phyloP scores from a whole-genome alignment of 192 early-diverging fungal species.

The Ramicandelaber brevisporus region DNA sequence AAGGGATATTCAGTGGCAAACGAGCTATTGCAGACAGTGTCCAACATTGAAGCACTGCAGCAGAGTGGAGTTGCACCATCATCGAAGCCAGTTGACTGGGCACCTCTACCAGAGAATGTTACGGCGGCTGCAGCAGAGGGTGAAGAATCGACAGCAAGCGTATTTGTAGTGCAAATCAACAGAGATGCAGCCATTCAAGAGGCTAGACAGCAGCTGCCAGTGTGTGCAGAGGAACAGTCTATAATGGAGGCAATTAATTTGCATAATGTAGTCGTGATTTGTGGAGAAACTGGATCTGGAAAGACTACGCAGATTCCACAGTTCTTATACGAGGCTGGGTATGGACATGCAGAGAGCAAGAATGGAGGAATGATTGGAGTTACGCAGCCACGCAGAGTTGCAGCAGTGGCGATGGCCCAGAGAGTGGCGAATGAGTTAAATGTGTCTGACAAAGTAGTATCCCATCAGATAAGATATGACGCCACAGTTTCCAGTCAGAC shows the following conservation, averaged over 20 bases:
- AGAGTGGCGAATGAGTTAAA: conserved; percentile 84
- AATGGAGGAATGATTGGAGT: conserved; percentile 88
- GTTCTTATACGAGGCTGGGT: conserved; percentile 96
- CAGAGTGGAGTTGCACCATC: not conserved
- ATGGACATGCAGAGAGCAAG: conserved; percentile 47
- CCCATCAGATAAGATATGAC: conserved; percentile 74
- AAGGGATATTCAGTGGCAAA: conserved; percentile 11
- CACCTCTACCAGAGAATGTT: not conserved
- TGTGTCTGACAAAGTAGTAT: conserved; percentile 10
- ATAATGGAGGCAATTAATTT: conserved; percentile 89
- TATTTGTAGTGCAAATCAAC: conserved; percentile 50
- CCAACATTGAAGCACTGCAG: conserved; percentile 4
- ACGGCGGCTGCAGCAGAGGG: not conserved
- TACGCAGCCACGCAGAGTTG: conserved; percentile 93
- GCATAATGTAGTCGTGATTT: conserved; percentile 76
- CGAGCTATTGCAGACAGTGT: conserved; percentile 10
- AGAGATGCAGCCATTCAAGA: conserved; percentile 47
- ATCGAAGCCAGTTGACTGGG: not conserved
- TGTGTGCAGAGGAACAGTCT: conserved; percentile 80
- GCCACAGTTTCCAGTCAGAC: conserved; percentile 43
- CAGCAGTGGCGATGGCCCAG: conserved; percentile 85
- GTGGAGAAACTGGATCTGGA: conserved; percentile 94
- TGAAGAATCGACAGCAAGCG: conserved; percentile 6
- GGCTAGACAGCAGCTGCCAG: conserved; percentile 58
- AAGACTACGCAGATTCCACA: conserved; percentile 96